Conservation (phyloP, 805 yeast species). For the Schwanniomyces pseudopolymorphus region DNA sequence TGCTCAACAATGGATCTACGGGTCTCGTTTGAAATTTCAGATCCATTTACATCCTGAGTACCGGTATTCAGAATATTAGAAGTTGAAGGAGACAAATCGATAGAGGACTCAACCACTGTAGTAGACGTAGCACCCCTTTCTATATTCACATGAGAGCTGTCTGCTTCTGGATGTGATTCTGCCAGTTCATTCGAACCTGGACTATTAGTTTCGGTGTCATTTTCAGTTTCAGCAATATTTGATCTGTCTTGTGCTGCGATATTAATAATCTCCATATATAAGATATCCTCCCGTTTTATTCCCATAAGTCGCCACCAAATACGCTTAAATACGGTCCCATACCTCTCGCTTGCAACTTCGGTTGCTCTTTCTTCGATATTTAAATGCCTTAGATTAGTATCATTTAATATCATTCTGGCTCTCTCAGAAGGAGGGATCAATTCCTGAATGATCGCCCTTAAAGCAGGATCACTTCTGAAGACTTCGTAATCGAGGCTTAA, state of each 20-base stretch:
- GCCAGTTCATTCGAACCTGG: not conserved
- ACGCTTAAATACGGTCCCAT: slow-evolving; percentile 26
- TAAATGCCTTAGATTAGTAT: slow-evolving; percentile 28
- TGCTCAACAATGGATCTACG: slow-evolving; percentile 20
- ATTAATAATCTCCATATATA: slow-evolving; percentile 20
- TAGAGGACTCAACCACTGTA: slow-evolving; percentile 3
- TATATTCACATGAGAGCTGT: not conserved
- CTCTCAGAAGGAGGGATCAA: slow-evolving; percentile 41
- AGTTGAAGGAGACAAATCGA: not conserved
- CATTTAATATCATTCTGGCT: slow-evolving; percentile 40
- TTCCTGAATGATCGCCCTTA: slow-evolving; percentile 37
- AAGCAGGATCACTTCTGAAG: slow-evolving; percentile 35
- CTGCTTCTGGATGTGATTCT: not conserved
- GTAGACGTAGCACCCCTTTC: not conserved
- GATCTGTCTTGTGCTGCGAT: not conserved
- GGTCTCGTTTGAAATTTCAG: slow-evolving; percentile 3
- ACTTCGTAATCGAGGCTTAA: slow-evolving; percentile 28
- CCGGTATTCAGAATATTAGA: not conserved
- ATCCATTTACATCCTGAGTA: not conserved
- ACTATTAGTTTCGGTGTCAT: not conserved
- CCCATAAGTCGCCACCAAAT: slow-evolving; percentile 61
- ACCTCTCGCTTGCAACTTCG: slow-evolving; percentile 34
- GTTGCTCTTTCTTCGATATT: slow-evolving; percentile 48
- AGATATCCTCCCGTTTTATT: slow-evolving; percentile 45
- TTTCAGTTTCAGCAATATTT: not conserved